These are phyloP conservation scores for Starmerella ratchasimensis DNA, from an alignment of 805 yeast species.

Conservation along the genomic window DNA sequence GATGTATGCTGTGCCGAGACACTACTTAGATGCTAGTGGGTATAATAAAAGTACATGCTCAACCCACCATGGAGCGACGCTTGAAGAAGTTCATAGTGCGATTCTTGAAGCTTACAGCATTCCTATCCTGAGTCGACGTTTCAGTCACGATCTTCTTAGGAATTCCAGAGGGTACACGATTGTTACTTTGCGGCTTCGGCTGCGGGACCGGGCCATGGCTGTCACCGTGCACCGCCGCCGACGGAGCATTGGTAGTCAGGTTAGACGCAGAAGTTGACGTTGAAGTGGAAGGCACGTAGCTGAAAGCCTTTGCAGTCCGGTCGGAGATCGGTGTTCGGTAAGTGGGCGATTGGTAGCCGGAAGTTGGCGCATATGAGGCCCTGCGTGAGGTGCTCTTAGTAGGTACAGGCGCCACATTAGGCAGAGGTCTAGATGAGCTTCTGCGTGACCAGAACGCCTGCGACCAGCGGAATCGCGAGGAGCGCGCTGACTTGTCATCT, in stretches of 20 bases:
- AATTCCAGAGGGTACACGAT: not conserved
- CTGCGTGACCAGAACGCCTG: constrained; percentile 1
- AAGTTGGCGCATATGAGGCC: not conserved
- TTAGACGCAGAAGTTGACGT: no score
- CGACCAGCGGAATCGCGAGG: constrained; percentile 3
- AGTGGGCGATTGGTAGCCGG: not conserved
- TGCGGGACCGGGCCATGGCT: not conserved
- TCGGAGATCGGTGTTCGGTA: not conserved
- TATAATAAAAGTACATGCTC: not conserved
- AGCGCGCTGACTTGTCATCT: no score
- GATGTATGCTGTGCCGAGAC: no score
- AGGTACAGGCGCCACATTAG: no score
- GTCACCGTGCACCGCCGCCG: not conserved
- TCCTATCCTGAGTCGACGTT: constrained; percentile 6
- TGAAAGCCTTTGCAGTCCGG: not conserved
- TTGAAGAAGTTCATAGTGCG: constrained; percentile 28
- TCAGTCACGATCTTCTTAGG: not conserved
- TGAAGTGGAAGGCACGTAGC: no score
- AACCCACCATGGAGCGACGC: constrained; percentile 26
- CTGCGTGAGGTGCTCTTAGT: no score
- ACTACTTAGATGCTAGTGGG: no score
- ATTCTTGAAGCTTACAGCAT: constrained; percentile 20
- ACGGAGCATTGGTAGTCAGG: not conserved
- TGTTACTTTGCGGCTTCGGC: not conserved
- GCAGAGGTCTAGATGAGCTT: no score